Evolutionary conservation across 1,284 basidiomycete genomes (phyloP).

Genomic region (Pterula multifida): DNA sequence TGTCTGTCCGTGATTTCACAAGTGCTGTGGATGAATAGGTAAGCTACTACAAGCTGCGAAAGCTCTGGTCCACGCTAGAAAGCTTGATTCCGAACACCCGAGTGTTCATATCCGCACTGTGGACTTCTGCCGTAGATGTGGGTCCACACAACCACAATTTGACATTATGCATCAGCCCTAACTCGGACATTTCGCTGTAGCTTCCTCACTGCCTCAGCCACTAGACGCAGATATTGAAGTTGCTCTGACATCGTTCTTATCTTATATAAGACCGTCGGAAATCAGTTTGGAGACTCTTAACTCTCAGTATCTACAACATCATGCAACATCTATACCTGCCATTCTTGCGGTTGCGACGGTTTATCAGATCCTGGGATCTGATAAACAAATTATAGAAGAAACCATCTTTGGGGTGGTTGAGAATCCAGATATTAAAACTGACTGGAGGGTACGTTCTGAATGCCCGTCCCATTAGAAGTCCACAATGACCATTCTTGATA

Average conservation of each 20-base stretch:
- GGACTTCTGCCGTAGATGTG: conserved; percentile 49
- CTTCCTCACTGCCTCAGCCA: conserved; percentile 26
- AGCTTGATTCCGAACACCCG: conserved; percentile 47
- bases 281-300: conserved; percentile 57
- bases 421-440: conserved; percentile 27
- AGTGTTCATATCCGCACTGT: conserved; percentile 64
- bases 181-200: conserved; percentile 17
- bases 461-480: too few relatives aligned
- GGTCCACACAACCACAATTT: conserved; percentile 11
- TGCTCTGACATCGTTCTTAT: conserved; percentile 32
- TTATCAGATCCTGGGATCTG: conserved; percentile 30
- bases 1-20: not conserved
- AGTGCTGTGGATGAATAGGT: conserved; percentile 29
- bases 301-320: conserved; percentile 61
- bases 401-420: conserved; percentile 40
- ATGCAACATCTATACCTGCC: conserved; percentile 35
- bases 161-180: not conserved
- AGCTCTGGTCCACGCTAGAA: conserved; percentile 52
- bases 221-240: conserved; percentile 31
- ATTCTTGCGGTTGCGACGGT: conserved; percentile 54
- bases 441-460: not conserved
- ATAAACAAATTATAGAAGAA: conserved; percentile 46
- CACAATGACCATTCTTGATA: too few relatives aligned
- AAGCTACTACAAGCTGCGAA: conserved; percentile 72
- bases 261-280: conserved; percentile 42